These are phyloP conservation scores for Mucor irregularis DNA, from an alignment of 371 early-diverging fungal genomes.

Conservation along the genomic window DNA sequence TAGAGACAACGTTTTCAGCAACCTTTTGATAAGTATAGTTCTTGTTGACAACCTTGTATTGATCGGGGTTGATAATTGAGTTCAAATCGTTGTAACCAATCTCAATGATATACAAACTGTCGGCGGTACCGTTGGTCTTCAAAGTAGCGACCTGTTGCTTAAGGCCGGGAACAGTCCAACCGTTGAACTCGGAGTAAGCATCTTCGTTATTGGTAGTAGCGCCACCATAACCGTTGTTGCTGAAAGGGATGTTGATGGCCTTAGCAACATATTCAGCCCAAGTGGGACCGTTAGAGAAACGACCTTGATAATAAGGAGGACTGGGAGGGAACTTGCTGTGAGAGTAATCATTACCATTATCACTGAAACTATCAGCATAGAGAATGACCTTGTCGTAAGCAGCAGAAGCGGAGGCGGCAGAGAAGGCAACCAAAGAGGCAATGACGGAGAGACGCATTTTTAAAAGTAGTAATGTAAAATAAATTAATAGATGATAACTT, in stretches of 20 bases:
- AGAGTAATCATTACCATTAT: constrained; percentile 25
- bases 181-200: constrained; percentile 21
- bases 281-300: constrained; percentile 57
- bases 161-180: constrained; percentile 20
- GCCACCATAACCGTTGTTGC: constrained; percentile 47
- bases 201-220: constrained; percentile 52
- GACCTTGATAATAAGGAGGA: constrained; percentile 48
- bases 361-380: constrained; percentile 30
- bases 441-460: constrained; percentile 1
- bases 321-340: constrained; percentile 23
- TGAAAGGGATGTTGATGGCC: constrained; percentile 12
- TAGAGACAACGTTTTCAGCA: constrained; percentile 11
- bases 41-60: constrained; percentile 22
- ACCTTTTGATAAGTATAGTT: constrained; percentile 13
- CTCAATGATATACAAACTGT: constrained; percentile 19
- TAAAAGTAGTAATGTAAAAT: background rate
- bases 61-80: constrained; percentile 19
- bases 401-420: constrained; percentile 10
- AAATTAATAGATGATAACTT: too few species aligned
- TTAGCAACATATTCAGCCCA: constrained; percentile 56
- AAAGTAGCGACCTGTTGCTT: constrained; percentile 16
- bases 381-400: constrained; percentile 24
- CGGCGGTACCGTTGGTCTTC: constrained; percentile 7
- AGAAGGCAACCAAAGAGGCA: background rate
- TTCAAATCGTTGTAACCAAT: constrained; percentile 29